Base-by-base conservation (phyloP, 306 rosid species). In the Pachyrhizus erosus region DNA sequence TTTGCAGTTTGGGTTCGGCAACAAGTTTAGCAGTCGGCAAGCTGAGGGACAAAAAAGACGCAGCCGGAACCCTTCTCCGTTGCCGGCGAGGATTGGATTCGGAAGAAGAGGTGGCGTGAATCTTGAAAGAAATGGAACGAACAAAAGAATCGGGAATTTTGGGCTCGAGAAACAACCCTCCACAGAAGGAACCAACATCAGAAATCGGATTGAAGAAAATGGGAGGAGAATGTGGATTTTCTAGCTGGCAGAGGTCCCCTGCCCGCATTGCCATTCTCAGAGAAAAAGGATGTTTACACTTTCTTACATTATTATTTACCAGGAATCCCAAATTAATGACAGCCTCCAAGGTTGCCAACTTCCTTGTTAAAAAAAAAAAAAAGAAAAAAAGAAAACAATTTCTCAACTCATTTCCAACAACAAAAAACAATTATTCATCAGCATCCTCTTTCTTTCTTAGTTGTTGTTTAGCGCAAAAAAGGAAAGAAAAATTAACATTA, bases 91-190 rank as follows among this genome's bases (percentile, higher is more conserved):
- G 82, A 68, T 52, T 52, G 13, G 69, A 33, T 40, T 76, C 52
- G n/a, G 70, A 61, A 68, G 76, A 77, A 58, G 82, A 31, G 52
- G 43, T 68, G 2, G 83, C n/a, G 2, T 78, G 78, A 62, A 54
- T 76, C 57, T 76, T 85, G 5, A 73, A 62, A 4, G 88, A 75
- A 77, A 92, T 70, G 13, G 86, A 86, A 42, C 88, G 86, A 70
- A 73, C 70, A 7, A 93, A 81, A 2, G 94, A 88, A 74, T 85
- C 88, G 49, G 98, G 81, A 76, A 85, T 12, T 4, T 82, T 17
- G 54, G 93, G 86, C 3, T 95, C 99, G 9, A 91, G 94, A 84
- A 93, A 95, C 75, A 95, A 87, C 4, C 98, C 98, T 15, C 92
- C 84, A 34, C 79, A 43, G 64, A 86, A 88, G 10, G 78, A 77